Evolutionary conservation across 257 asterid species (phyloP), one percentile per base, ranked within the genome.

Genomic region (Cordia subcordata): DNA sequence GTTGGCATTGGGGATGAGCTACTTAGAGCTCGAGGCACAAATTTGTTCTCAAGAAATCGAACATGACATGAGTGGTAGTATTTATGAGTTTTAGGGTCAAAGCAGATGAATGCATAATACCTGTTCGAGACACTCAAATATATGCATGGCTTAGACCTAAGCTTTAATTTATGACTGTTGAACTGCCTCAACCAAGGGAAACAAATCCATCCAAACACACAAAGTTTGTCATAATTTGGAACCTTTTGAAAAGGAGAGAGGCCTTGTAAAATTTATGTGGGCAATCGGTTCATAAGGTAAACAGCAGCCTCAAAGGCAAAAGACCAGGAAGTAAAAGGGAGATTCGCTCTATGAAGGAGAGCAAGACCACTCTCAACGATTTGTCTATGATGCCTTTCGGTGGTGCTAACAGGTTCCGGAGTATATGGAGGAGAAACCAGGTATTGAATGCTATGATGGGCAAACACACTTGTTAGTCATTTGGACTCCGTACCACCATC

Each of bases 281-380:
- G 70, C 22, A 13, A 9, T 13, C 32, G 27, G 19, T 18, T 58
- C 0, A 66, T 50, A 5, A 57, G 37, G 15, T 66, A 44, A 32
- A 33, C 21, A 13, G 57, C 50, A 5, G 63, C 35, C 8, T 11
- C 8, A 27, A 56, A 65, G 10, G 70, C 63, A 44, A 37, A 44
- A 0, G 57, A 32, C 63, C 57, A 65, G 20, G 13, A 55, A 0
- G 20, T 14, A 2, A 18, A 5, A 8, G 70, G 57, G 1, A 65
- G 11, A 0, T 13, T 6, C 33, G 49, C 70, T 13, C 16, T 14
- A 42, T 32, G 18, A 11, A 55, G 62, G 5, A 65, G 16, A 13
- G 70, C 13, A 0, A 63, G 14, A 15, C 44, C 35, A 27, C 35
- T 27, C 35, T 27, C 35, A 27, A 27, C 6, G 35, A 27, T 27